A percentile compares a stretch with the other conserved stretches of the same genome.
Conservation (phyloP, 164 flowering plant genomes). For the Magnolia sinica region DNA sequence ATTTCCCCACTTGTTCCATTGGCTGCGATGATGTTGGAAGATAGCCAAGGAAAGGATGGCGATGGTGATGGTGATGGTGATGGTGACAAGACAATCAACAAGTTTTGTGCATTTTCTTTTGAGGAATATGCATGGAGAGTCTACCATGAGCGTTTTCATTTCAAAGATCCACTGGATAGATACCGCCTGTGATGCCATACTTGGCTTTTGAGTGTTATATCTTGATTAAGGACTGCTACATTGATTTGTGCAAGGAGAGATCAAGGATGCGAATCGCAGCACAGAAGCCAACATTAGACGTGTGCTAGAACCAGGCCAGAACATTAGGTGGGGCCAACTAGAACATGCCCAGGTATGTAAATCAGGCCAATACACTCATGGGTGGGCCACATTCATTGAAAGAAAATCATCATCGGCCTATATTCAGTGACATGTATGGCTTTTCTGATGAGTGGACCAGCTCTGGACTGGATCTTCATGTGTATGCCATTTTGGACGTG, state of each 20-base stretch:
- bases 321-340: too few relatives aligned
- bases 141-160: conserved; percentile 49
- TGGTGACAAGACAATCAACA: neutral
- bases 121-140: conserved; percentile 88
- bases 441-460: too few relatives aligned
- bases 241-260: neutral
- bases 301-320: too few relatives aligned
- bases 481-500: too few relatives aligned
- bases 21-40: neutral
- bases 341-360: too few relatives aligned
- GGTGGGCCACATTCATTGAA: too few relatives aligned
- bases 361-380: too few relatives aligned
- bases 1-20: conserved; percentile 38
- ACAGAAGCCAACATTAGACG: too few relatives aligned
- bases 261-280: neutral
- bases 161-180: conserved; percentile 61
- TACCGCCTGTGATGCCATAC: conserved; percentile 26
- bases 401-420: too few relatives aligned
- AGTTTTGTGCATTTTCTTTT: conserved; percentile 51
- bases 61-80: neutral
- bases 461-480: too few relatives aligned
- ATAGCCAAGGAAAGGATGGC: neutral
- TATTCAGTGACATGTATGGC: too few relatives aligned
- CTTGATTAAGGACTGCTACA: neutral
- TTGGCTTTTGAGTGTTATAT: neutral